A percentile compares a stretch with the other conserved stretches of the same genome.
Evolutionary conservation across 225 moss, liverwort and hornwort genomes (phyloP).

Genomic region (Marchantia paleacea): DNA sequence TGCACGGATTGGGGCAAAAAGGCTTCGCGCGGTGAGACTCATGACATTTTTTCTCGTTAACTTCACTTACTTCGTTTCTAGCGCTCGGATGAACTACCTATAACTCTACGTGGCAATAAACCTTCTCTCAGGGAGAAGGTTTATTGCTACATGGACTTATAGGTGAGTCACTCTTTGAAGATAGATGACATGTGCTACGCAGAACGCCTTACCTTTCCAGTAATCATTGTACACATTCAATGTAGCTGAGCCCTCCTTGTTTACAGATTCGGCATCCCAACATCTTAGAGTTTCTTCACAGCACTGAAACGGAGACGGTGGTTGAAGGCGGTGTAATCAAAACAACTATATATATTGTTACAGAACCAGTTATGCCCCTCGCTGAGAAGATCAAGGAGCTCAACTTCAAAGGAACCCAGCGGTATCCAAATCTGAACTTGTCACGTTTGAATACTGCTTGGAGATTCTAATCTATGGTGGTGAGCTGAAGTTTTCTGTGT

Average conservation of each 20-base stretch:
- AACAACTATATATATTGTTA: conserved; percentile 78
- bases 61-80: background rate
- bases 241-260: background rate
- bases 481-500: no score
- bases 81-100: no score
- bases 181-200: background rate
- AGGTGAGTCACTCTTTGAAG: background rate
- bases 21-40: conserved; percentile 66
- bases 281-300: conserved; percentile 74
- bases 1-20: conserved; percentile 87
- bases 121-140: no score
- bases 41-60: background rate
- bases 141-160: background rate
- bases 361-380: conserved; percentile 85
- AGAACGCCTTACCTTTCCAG: background rate
- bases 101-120: no score
- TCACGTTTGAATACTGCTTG: background rate
- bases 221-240: background rate
- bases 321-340: conserved; percentile 59
- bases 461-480: no score
- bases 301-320: conserved; percentile 65
- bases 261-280: conserved; percentile 91
- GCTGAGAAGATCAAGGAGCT: conserved; percentile 89
- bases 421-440: conserved; percentile 33
- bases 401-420: conserved; percentile 73